Evolutionary conservation across 306 rosid genomes (phyloP).

Genomic region (Luffa aegyptiaca): DNA sequence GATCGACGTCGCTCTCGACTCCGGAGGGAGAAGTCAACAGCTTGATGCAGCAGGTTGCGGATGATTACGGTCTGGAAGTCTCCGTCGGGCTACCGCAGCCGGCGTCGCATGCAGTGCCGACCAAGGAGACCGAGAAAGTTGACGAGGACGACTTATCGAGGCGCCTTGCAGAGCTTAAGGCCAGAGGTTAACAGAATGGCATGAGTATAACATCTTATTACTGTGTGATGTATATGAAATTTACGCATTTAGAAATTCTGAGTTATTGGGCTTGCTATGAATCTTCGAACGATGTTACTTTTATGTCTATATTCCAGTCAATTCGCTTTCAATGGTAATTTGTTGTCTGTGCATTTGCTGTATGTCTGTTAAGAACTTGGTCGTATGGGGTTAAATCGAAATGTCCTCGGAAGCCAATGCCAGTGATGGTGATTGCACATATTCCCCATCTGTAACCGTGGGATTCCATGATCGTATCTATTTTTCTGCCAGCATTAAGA

Average conservation of each 20-base stretch:
- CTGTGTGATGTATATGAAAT: slow-evolving; percentile 6
- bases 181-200: slow-evolving; percentile 49
- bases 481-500: neutral
- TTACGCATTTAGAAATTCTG: slow-evolving; percentile 1
- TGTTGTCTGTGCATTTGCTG: neutral
- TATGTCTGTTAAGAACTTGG: neutral
- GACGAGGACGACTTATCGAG: slow-evolving; percentile 84
- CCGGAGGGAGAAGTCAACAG: slow-evolving; percentile 95
- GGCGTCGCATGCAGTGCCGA: slow-evolving; percentile 76
- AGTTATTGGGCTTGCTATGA: neutral
- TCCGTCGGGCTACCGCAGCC: slow-evolving; percentile 91
- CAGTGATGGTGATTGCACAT: neutral
- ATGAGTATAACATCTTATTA: neutral
- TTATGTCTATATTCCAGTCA: neutral
- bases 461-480: neutral
- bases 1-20: slow-evolving; percentile 79
- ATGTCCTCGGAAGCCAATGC: neutral
- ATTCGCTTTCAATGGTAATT: neutral
- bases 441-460: neutral
- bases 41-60: slow-evolving; percentile 96
- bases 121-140: slow-evolving; percentile 74
- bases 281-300: neutral
- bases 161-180: slow-evolving; percentile 96
- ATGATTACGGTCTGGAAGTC: slow-evolving; percentile 91
- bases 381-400: neutral